Percentiles rank a stretch among this genome's conserved stretches.
These are phyloP conservation scores for Linum trigynum DNA, from an alignment of 345 rosid genomes.

Conservation along the genomic window DNA sequence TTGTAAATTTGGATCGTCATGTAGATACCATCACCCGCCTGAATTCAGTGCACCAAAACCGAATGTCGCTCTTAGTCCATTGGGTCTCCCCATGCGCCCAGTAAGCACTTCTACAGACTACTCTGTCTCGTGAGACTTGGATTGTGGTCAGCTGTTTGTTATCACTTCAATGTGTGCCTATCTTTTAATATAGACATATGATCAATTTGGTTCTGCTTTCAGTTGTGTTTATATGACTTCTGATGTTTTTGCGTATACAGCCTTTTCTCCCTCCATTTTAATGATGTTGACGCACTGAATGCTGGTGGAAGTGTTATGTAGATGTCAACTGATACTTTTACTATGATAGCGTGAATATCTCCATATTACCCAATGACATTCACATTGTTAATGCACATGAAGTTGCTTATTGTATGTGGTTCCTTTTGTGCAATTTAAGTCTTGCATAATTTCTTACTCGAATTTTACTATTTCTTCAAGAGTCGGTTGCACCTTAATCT, in stretches of 20 bases:
- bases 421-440: too few species aligned
- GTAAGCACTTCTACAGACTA: constrained; percentile 36
- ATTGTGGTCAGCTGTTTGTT: neutral
- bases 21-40: constrained; percentile 89
- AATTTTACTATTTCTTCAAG: too few species aligned
- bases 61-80: constrained; percentile 43
- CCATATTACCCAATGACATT: neutral
- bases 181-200: neutral
- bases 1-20: constrained; percentile 74
- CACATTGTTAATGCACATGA: neutral
- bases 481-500: neutral
- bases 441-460: too few species aligned
- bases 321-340: neutral
- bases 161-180: neutral
- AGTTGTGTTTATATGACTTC: neutral
- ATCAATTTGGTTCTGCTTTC: neutral
- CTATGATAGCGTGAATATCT: neutral
- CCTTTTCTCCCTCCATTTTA: neutral
- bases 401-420: neutral
- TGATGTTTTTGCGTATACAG: neutral
- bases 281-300: neutral
- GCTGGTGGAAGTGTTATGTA: neutral
- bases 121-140: constrained; percentile 8
- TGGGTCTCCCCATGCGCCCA: constrained; percentile 76
- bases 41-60: constrained; percentile 39